Conservation (phyloP, 371 early-diverging fungal species). For the Lichtheimia corymbifera region DNA sequence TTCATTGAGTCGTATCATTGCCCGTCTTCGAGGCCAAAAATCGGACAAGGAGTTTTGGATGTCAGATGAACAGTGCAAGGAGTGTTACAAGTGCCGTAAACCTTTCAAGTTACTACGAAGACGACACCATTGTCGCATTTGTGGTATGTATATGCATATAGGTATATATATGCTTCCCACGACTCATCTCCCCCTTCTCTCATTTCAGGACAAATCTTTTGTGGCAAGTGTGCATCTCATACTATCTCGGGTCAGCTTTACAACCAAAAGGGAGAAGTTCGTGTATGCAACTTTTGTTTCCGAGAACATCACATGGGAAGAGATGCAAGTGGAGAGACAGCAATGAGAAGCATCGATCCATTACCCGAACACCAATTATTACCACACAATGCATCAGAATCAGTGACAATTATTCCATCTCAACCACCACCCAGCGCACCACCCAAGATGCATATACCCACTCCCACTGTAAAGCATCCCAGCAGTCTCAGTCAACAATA, state of each 20-base stretch:
- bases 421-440: constrained; percentile 43
- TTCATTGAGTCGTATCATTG: constrained; percentile 57
- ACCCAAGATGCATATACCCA: constrained; percentile 51
- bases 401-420: constrained; percentile 37
- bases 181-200: not conserved
- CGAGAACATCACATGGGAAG: constrained; percentile 28
- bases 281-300: constrained; percentile 82
- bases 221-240: constrained; percentile 77
- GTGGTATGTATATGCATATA: constrained; percentile 54
- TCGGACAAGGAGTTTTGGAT: constrained; percentile 82
- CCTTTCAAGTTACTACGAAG: constrained; percentile 74
- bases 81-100: constrained; percentile 82
- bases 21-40: constrained; percentile 63
- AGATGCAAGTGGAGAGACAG: not conserved
- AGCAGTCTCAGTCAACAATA: constrained; percentile 27
- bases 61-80: constrained; percentile 81
- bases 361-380: not conserved
- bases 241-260: constrained; percentile 73
- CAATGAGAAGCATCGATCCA: constrained; percentile 1
- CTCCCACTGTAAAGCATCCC: constrained; percentile 38
- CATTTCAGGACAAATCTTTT: constrained; percentile 73
- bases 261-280: constrained; percentile 70
- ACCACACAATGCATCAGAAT: too few relatives aligned
- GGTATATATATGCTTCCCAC: not conserved
- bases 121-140: constrained; percentile 87